Evolutionary conservation across 805 yeast species (phyloP).

Genomic region (Helenozyma baotianmanensis): DNA sequence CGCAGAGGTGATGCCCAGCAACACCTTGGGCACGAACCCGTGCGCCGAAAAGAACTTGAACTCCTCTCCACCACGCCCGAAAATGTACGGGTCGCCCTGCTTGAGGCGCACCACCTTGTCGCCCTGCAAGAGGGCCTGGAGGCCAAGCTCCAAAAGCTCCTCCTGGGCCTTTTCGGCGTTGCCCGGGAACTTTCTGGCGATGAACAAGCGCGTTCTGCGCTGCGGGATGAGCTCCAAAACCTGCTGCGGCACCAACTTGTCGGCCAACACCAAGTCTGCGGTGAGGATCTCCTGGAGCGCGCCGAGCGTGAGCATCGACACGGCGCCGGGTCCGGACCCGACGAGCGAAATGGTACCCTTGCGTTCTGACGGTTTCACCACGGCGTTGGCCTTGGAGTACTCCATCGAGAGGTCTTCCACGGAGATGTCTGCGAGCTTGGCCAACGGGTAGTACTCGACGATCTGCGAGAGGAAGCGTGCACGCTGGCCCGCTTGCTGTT

Average conservation of each 20-base stretch:
- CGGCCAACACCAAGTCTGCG: slow-evolving; percentile 85
- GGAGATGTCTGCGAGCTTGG: slow-evolving; percentile 54
- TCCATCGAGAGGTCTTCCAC: slow-evolving; percentile 51
- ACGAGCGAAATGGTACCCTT: slow-evolving; percentile 71
- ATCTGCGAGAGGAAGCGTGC: slow-evolving; percentile 85
- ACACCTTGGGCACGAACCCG: slow-evolving; percentile 68
- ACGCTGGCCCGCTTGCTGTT: slow-evolving; percentile 52
- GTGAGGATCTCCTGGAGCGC: slow-evolving; percentile 75
- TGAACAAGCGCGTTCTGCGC: slow-evolving; percentile 62
- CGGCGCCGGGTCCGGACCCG: slow-evolving; percentile 93
- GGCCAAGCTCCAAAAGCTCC: slow-evolving; percentile 71
- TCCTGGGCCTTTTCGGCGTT: slow-evolving; percentile 92
- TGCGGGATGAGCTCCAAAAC: slow-evolving; percentile 80
- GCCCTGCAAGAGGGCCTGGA: slow-evolving; percentile 60
- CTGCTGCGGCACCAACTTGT: slow-evolving; percentile 86
- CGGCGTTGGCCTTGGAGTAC: slow-evolving; percentile 22
- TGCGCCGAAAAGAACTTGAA: slow-evolving; percentile 58
- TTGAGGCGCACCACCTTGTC: slow-evolving; percentile 80
- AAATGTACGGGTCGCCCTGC: slow-evolving; percentile 96
- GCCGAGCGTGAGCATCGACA: slow-evolving; percentile 75
- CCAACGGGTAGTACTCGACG: slow-evolving; percentile 84
- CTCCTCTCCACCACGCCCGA: slow-evolving; percentile 97
- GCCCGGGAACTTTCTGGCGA: slow-evolving; percentile 94
- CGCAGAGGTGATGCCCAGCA: slow-evolving; percentile 90
- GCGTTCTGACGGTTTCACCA: slow-evolving; percentile 7